These are phyloP conservation scores for Austroboletus novae-zelandiae DNA, from an alignment of 1,284 basidiomycete genomes.

Conservation along the genomic window DNA sequence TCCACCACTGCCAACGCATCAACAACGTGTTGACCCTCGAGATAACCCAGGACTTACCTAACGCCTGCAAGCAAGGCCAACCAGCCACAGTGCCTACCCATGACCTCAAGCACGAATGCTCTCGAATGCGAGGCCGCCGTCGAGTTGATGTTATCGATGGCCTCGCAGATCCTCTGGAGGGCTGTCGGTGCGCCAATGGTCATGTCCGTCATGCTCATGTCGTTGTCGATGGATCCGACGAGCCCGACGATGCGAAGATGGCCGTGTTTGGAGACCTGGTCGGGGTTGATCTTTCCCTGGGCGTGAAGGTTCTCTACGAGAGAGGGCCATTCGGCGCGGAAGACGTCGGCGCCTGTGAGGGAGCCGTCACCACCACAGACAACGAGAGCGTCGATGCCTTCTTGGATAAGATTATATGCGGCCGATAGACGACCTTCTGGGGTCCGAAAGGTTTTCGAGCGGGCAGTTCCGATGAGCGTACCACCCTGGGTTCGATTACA, in stretches of 20 bases:
- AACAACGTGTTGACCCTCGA: constrained; percentile 9
- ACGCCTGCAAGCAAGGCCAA: constrained; percentile 92
- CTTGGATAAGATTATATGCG: constrained; percentile 88
- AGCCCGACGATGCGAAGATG: constrained; percentile 96
- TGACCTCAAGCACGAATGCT: constrained; percentile 98
- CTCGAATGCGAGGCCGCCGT: constrained; percentile 95
- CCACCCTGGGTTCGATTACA: constrained; percentile 66
- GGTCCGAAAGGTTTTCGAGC: constrained; percentile 86
- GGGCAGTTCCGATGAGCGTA: constrained; percentile 94
- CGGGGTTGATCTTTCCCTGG: constrained; percentile 73
- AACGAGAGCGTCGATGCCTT: constrained; percentile 95
- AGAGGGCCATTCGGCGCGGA: constrained; percentile 91
- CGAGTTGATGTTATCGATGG: constrained; percentile 97
- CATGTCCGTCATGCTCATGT: constrained; percentile 96
- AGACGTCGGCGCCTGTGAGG: constrained; percentile 92
- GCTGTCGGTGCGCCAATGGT: constrained; percentile 97
- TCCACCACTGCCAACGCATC: constrained; percentile 59
- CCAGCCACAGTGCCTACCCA: constrained; percentile 99
- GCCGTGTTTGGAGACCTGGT: constrained; percentile 67
- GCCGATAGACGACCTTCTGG: constrained; percentile 84
- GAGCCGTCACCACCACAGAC: constrained; percentile 98
- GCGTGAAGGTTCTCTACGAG: constrained; percentile 70
- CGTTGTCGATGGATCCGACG: constrained; percentile 98
- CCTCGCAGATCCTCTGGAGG: constrained; percentile 94
- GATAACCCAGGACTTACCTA: constrained; percentile 50